Base-by-base conservation (phyloP, 495 filamentous ascomycete genomes). In the Trichoderma gamsii region DNA sequence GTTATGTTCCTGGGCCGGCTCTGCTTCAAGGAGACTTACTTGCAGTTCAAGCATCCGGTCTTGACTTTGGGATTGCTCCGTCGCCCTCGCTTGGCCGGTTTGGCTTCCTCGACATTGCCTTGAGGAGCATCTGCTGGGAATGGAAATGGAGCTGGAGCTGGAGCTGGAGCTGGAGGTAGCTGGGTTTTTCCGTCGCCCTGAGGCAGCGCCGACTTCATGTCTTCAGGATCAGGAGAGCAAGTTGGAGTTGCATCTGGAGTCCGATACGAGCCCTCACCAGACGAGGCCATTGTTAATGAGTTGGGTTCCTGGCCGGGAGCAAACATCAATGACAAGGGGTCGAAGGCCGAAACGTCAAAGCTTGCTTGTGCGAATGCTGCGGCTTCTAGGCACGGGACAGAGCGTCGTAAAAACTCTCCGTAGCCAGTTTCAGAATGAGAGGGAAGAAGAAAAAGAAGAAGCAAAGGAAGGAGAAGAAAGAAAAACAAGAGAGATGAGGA, bases 31-130 rank as follows among this genome's bases (percentile, higher is more conserved):
- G 41, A 43, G 51, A 75, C 82, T 73, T 78, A 85, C 82, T 85
- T 86, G 84, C 84, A 86, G 76, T 82, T 84, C 68, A 76, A 79
- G 72, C 84, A 86, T 18, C 84, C 84, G 1, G 84, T 86, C 73
- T 80, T 83, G 64, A 83, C 81, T 70, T 84, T 84, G 16, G 81
- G 81, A 64, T 76, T 81, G 73, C 80, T 82, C 52, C 69, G 32
- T 64, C 68, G 43, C 63, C 70, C 29, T 69, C 77, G 52, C 59
- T 66, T 49, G 35, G 64, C 51, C 7, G 64, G 32, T 13, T 25
- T 49, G 18, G 65, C 5, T 41, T 41, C 65, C 25, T 66, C 65
- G 29, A 15, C 11, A 43, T 25, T 25, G 29, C 25, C 4, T 11
- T 32, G 23, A 21, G 23, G 11, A 21, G 23, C 27, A 61, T 16